These are phyloP conservation scores for Penicillium angulare DNA, from an alignment of 495 filamentous ascomycete genomes.

Conservation along the genomic window DNA sequence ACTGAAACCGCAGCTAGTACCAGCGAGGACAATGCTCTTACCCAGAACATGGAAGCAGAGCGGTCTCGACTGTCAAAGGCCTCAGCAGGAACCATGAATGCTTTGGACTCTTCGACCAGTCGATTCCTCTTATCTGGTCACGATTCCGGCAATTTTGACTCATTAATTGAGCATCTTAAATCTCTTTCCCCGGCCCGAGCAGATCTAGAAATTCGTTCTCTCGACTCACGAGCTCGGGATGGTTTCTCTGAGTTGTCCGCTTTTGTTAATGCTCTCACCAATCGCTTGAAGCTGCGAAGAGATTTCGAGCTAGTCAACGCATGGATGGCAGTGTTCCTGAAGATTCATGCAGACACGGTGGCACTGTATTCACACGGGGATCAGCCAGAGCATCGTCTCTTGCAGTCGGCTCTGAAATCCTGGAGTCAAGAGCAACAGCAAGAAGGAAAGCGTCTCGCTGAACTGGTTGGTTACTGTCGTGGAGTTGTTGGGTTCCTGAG, in stretches of 20 bases:
- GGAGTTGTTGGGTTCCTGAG: conserved; percentile 88
- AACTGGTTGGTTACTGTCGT: conserved; percentile 78
- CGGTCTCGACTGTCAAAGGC: conserved; percentile 55
- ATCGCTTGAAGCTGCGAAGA: conserved; percentile 57
- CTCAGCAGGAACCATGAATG: conserved; percentile 18
- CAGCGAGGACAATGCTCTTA: conserved; percentile 39
- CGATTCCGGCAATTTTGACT: conserved; percentile 45
- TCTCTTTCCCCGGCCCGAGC: conserved; percentile 74
- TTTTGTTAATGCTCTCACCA: conserved; percentile 76
- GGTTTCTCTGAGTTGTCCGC: conserved; percentile 56
- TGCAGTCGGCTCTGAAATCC: conserved; percentile 53
- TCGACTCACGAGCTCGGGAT: conserved; percentile 48
- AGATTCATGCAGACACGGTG: conserved; percentile 66
- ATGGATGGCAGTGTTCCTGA: conserved; percentile 93
- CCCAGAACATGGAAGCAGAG: conserved; percentile 38
- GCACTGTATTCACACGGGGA: conserved; percentile 41
- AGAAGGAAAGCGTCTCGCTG: conserved; percentile 68
- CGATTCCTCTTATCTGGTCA: conserved; percentile 46
- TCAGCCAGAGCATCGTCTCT: conserved; percentile 32
- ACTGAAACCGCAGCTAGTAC: conserved; percentile 21
- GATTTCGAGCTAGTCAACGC: conserved; percentile 94
- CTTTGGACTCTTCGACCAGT: conserved; percentile 52
- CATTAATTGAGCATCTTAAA: conserved; percentile 74
- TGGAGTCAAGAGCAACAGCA: conserved; percentile 68
- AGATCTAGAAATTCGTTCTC: conserved; percentile 84